Evolutionary conservation across 2,329 filamentous ascomycete species (phyloP), one percentile per base, ranked within the genome.

Genomic region (Trichoderma afroharzianum): DNA sequence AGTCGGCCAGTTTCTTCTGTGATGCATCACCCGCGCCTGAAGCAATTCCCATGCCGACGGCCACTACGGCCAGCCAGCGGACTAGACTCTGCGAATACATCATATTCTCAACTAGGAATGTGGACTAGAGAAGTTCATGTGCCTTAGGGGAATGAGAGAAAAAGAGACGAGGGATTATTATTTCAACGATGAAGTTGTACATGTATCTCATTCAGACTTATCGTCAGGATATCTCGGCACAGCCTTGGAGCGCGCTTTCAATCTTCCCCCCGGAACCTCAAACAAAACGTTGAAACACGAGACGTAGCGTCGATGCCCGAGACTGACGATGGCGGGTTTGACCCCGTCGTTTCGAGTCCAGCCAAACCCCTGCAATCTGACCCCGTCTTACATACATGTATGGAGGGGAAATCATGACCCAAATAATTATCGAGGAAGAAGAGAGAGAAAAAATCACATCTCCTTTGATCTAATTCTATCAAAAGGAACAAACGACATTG

Each of bases 1-100:
- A 76, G 50, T 72, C 69, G 18, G 67, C 43, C 32, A 69, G 63
- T 30, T 71, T 32, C 36, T 68, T 63, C 47, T 72, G 62, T 15
- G 67, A 26, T 12, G 39, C 72, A 24, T 63, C 33, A 28, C 18
- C 39, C n/a, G 43, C 55, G 28, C 43, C 36, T 26, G 58, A 68
- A 36, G 64, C 63, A 21, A 55, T n/a, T 57, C 24, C 50, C 32
- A 63, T 43, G 28, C 61, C 53, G n/a, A 66, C 61, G 8, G 50
- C 50, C 33, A 58, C 14, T 18, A 59, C 39, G 55, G 63, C 69
- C 63, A 71, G 39, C 69, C 71, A 72, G 33, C 39, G 63, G 57
- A 50, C 36, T 33, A 71, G 47, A 14, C 15, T 50, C 18, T 43
- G 61, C 6, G 61, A 53, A 28, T 66, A 33, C 62, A 71, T 57